Evolutionary conservation across 768 basidiomycete genomes (phyloP), one percentile per base, ranked within the genome.

Genomic region (Boletus reticulatus): DNA sequence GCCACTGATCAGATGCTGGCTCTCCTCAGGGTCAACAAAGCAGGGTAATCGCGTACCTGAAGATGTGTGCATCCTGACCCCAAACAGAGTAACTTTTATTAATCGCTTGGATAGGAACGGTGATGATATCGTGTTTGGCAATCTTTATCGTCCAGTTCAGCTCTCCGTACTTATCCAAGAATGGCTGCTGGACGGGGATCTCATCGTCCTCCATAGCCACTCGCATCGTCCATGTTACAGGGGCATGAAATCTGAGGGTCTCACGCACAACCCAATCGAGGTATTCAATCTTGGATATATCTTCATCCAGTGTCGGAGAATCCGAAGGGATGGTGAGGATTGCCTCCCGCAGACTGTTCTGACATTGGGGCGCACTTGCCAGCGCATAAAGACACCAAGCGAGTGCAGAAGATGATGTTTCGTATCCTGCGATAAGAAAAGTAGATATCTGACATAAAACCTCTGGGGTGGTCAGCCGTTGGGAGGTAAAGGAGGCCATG

Each of bases 331-430:
- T 63, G 0, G 67, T 67, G 20, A 68, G 67, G 20, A 83, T 67
- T 29, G 80, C 81, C 12, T 68, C 67, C 17, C 83, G 79, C 12
- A 88, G 72, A 41, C 66, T 67, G 19, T 60, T 55, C 62, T 87
- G 86, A n/a, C 70, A 67, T 4, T 66, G 67, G 0, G 78, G 78
- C 45, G 78, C 65, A 52, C 75, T 72, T 7, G 78, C 71, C 51
- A 88, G 78, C 42, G 80, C 77, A 65, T 83, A 84, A 4, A 88
- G 73, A 52, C 80, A 80, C 85, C 85, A 89, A 8, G 83, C 76
- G 16, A 87, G 72, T 4, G 84, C 80, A 7, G 76, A 76, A 1
- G 82, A 75, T 17, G 80, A 80, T 1, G 84, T 85, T 66, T 88
- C 85, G 71, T 88, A 81, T 12, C 87, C 86, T 6, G 84, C 82